Evolutionary conservation across 306 rosid genomes (phyloP), one percentile per base, ranked within the genome.

Genomic region (Mucuna pruriens): DNA sequence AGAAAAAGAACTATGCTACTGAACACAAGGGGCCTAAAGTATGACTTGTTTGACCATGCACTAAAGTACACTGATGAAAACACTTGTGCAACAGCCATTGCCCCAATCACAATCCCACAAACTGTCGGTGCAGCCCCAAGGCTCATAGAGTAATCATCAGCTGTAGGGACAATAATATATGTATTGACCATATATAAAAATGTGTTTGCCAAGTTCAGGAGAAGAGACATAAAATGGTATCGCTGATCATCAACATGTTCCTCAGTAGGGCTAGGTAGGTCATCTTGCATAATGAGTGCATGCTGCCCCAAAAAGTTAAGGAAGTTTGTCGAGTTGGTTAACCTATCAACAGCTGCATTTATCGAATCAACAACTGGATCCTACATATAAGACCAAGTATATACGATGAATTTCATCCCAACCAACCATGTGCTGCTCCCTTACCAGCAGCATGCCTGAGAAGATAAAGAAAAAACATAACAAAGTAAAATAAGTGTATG

Each of bases 51-150:
- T 83, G 99, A 96, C 99, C 99, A 96, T 6, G 99, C 98, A 83
- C 99, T 96, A 77, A 96, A 96, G 83, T 96, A 96, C 85, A 96
- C 99, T 0, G 98, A 96, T 58, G 98, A 94, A 85, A 96, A 94
- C 83, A 96, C 91, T 80, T 96, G 99, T 7, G 99, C 99, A 80
- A 96, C 94, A 72, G 99, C 99, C 99, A 96, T 96, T 49, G 98
- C 92, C 64, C 99, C 99, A 71, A 96, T 96, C 25, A 96, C 97
- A 33, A 96, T 83, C 76, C 98, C 99, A 82, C 99, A 96, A 84
- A 96, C 97, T 20, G 99, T 96, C 49, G 99, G 97, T 6, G 98
- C 97, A 15, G 99, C 99, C 77, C 99, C 99, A 71, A 96, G 97
- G 87, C 97, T 94, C 60, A 88, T 71, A 29, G 99, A 96, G 88